Conservation (phyloP, 176 grass and related monocot genomes). For the Carex littledalei region DNA sequence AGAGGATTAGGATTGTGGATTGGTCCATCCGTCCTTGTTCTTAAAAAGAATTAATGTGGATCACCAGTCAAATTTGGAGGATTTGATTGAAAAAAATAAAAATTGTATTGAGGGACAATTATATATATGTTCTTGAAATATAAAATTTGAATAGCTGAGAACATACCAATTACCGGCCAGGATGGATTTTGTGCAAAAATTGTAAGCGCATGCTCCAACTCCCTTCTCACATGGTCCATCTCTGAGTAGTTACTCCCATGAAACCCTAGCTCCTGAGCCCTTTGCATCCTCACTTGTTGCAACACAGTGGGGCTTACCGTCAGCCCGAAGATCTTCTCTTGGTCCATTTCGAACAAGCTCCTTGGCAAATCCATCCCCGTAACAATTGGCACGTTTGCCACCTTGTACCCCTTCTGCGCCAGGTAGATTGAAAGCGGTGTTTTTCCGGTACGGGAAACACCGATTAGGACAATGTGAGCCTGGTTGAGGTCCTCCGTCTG, state of each 20-base stretch:
- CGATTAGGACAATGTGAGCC: conserved; percentile 67
- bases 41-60: too few relatives aligned
- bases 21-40: too few relatives aligned
- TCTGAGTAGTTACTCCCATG: conserved; percentile 65
- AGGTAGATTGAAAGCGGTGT: conserved; percentile 91
- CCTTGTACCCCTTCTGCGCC: conserved; percentile 90
- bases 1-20: too few relatives aligned
- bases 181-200: conserved; percentile 51
- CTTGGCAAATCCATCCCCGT: conserved; percentile 74
- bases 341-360: conserved; percentile 50
- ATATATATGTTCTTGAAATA: background rate
- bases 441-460: conserved; percentile 90
- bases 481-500: conserved; percentile 56
- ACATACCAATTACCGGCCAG: conserved; percentile 88
- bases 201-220: conserved; percentile 55
- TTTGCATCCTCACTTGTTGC: conserved; percentile 67
- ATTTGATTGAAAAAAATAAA: background rate
- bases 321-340: conserved; percentile 71
- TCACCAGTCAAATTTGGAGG: background rate
- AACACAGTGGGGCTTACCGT: conserved; percentile 67
- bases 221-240: conserved; percentile 69
- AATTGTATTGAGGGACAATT: background rate
- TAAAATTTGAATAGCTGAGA: background rate
- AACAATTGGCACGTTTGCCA: conserved; percentile 78
- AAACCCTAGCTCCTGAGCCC: conserved; percentile 78